phyloP scores from a whole-genome alignment of 352 stramenopile species.

The Globisporangium nunn region DNA sequence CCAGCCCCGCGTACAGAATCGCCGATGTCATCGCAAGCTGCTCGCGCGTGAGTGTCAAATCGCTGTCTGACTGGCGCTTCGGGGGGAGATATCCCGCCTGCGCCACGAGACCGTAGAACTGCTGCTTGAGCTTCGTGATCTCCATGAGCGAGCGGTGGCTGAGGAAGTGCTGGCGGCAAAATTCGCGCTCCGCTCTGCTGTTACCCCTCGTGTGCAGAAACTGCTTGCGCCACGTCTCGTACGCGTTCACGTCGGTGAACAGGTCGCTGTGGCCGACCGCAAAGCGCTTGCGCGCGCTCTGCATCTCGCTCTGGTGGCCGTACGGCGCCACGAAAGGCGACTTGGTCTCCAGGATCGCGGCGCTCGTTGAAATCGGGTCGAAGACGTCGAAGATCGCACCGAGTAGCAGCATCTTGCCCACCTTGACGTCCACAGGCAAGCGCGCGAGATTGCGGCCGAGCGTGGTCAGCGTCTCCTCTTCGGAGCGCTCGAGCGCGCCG shows the following conservation, averaged over 20 bases:
- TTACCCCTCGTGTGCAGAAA: conserved; percentile 8
- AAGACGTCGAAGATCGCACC: conserved; percentile 91
- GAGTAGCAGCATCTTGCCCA: conserved; percentile 97
- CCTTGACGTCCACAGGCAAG: conserved; percentile 94
- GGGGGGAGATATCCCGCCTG: conserved; percentile 55
- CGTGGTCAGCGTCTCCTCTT: conserved; percentile 83
- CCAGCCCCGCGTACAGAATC: conserved; percentile 77
- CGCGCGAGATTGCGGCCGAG: conserved; percentile 90
- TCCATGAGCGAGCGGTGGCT: conserved; percentile 48
- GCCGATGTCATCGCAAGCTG: conserved; percentile 51
- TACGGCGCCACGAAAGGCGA: conserved; percentile 80
- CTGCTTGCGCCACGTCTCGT: conserved; percentile 45
- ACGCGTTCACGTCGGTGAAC: conserved; percentile 74
- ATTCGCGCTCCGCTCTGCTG: conserved; percentile 40
- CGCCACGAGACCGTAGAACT: conserved; percentile 57
- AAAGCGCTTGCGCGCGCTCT: conserved; percentile 52
- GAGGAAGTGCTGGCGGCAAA: conserved; percentile 66
- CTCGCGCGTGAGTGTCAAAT: conserved; percentile 33
- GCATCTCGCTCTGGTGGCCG: conserved; percentile 61
- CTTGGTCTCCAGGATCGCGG: conserved; percentile 69
- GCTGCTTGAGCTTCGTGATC: conserved; percentile 68
- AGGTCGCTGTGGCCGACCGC: conserved; percentile 55
- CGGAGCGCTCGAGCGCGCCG: conserved; percentile 55
- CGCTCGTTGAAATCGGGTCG: conserved; percentile 58
- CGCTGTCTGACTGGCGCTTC: not conserved